Evolutionary conservation across 495 filamentous ascomycete species (phyloP).

Genomic region (Xylaria curta): DNA sequence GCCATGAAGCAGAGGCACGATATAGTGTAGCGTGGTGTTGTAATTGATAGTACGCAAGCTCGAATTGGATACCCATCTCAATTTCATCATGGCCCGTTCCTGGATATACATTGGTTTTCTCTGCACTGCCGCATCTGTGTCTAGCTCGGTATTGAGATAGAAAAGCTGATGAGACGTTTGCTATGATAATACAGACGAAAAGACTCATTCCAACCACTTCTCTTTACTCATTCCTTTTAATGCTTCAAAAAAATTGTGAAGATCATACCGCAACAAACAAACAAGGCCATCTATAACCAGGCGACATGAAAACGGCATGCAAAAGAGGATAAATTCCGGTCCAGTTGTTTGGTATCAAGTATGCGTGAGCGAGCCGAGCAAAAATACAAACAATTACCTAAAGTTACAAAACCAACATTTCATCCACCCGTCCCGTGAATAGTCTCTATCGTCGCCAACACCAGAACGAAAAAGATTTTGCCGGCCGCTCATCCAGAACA

Average conservation of each 20-base stretch:
- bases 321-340: not conserved
- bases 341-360: not conserved
- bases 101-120: not conserved
- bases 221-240: not conserved
- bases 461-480: not conserved
- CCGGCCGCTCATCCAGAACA: not conserved
- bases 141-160: too few species aligned
- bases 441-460: not conserved
- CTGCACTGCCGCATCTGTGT: too few species aligned
- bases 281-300: too few species aligned
- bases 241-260: too few species aligned
- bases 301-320: not conserved
- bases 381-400: not conserved
- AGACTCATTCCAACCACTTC: not conserved
- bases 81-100: not conserved
- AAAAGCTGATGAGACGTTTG: too few species aligned
- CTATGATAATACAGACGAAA: not conserved
- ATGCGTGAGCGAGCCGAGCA: not conserved
- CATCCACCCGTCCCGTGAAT: not conserved
- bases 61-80: constrained; percentile 22
- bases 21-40: not conserved
- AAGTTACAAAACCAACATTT: not conserved
- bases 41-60: not conserved
- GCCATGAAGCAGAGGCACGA: not conserved
- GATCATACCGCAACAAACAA: too few species aligned